These are phyloP conservation scores for Grigorovia yakushimaensis DNA, from an alignment of 805 yeast species.

Conservation along the genomic window DNA sequence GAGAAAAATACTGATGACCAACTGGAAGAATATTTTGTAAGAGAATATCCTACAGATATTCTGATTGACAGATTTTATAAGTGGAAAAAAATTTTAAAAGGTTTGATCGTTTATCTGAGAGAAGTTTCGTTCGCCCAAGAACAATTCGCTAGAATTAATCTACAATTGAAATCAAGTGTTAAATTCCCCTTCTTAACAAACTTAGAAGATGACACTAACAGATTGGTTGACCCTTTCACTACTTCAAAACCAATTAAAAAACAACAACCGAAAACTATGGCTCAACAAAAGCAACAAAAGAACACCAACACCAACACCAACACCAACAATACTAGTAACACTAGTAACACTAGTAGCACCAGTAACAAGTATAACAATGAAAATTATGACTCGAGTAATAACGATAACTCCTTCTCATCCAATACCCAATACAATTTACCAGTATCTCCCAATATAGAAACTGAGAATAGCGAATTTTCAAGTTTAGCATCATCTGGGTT, in stretches of 20 bases:
- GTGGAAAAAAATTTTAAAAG: constrained; percentile 70
- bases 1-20: constrained; percentile 10
- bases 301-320: background rate
- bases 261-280: constrained; percentile 20
- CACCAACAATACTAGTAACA: background rate
- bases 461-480: background rate
- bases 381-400: background rate
- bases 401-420: no score
- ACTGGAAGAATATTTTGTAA: constrained; percentile 17
- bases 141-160: constrained; percentile 58
- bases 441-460: background rate
- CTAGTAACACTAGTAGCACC: no score
- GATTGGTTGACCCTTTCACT: constrained; percentile 41
- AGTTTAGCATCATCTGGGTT: constrained; percentile 36
- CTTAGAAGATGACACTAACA: constrained; percentile 25
- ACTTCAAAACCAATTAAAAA: constrained; percentile 32
- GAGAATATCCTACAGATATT: constrained; percentile 63
- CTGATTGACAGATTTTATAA: constrained; percentile 69
- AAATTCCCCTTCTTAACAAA: constrained; percentile 31
- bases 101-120: constrained; percentile 57
- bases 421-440: no score
- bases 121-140: constrained; percentile 76
- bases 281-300: constrained; percentile 13
- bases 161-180: constrained; percentile 62
- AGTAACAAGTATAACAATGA: background rate